A percentile compares a stretch with the other conserved stretches of the same genome.
phyloP scores from a whole-genome alignment of 768 basidiomycete species.

The Pholiota conissans region DNA sequence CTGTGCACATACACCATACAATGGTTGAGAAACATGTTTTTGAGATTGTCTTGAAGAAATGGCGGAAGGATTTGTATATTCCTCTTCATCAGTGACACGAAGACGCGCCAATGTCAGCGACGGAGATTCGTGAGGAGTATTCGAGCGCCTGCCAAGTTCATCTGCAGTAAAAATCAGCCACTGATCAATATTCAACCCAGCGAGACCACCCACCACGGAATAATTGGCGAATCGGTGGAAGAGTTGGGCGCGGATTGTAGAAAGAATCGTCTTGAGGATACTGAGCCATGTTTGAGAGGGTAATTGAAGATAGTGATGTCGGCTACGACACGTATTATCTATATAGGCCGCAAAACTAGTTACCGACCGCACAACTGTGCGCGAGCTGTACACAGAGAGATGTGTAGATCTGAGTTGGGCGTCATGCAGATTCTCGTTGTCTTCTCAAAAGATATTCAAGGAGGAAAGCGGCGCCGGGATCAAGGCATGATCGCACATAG shows the following conservation, averaged over 20 bases:
- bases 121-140: conserved; percentile 33
- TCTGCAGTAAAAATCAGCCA: conserved; percentile 27
- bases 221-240: conserved; percentile 71
- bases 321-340: not conserved
- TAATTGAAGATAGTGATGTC: not conserved
- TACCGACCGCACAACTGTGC: not conserved
- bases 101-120: conserved; percentile 44
- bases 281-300: conserved; percentile 23
- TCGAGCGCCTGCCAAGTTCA: conserved; percentile 46
- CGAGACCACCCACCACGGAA: conserved; percentile 48
- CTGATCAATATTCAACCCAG: not conserved
- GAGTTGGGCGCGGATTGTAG: conserved; percentile 47
- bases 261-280: conserved; percentile 29
- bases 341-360: conserved; percentile 5
- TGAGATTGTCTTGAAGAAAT: not conserved
- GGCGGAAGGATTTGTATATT: conserved; percentile 3
- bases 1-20: conserved; percentile 9
- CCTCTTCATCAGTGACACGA: conserved; percentile 39
- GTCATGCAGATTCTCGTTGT: conserved; percentile 2
- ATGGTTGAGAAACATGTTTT: not conserved
- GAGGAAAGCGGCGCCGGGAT: not conserved
- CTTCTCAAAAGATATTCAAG: not conserved
- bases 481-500: not conserved
- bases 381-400: not conserved
- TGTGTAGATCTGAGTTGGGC: conserved; percentile 18